Base-by-base conservation (phyloP, 164 flowering plant species). In the Cinnamomum micranthum region DNA sequence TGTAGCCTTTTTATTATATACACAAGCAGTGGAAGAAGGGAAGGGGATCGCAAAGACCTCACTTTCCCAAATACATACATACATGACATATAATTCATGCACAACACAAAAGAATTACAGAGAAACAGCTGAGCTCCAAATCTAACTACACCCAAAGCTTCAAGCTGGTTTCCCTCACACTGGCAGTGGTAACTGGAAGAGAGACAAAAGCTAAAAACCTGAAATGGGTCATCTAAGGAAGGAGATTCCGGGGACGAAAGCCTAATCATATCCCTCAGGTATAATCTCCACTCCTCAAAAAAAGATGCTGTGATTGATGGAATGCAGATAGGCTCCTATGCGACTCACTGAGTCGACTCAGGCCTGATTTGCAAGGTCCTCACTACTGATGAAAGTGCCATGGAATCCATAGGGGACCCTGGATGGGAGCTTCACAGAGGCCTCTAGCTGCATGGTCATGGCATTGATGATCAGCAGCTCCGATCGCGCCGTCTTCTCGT, bases 361-460 rank as follows among this genome's bases (percentile, higher is more conserved):
- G 47, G 50, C 89, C 69, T 94, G 97, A 35, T 78, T 82, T 25
- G 73, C 79, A 68, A 92, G 73, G 14, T 91, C 92, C 33, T 85
- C 77, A n/a, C 90, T 73, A 60, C 73, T 76, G 23, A 94, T 85
- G 68, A 92, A 94, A 31, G 85, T 81, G 10, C 89, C 88, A 73
- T 85, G 89, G 69, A 87, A 82, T 0, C 88, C 88, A 71, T 87
- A 87, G 3, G 89, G 89, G 15, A 87, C 89, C 13, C 89, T 76
- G 3, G 80, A 68, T 3, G 89, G 89, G 7, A 87, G 50, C 74
- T 73, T 79, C 13, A 87, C 79, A 1, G 74, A 70, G n/a, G 83
- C 84, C 66, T 72, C 79, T 68, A 76, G 71, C 72, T 76, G 52
- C 83, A 85, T 76, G 33, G 70, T 72, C 50, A 50, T 50, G 65